Conservation (phyloP, 768 basidiomycete species). For the Leccinum disarticulatum region DNA sequence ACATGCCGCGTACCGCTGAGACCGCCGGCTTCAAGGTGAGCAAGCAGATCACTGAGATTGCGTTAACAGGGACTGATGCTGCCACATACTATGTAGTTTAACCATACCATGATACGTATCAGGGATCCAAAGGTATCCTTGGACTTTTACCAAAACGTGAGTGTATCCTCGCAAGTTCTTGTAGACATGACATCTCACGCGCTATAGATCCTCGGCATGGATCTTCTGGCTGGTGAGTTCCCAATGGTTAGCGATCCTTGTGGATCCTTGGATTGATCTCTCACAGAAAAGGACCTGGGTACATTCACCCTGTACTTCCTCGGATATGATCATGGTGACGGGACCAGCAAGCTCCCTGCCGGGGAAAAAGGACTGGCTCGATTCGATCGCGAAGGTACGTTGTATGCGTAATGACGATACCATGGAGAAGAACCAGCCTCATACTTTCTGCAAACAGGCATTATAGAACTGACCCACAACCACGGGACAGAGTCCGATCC, state of each 20-base stretch:
- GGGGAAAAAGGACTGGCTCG: slow-evolving; percentile 53
- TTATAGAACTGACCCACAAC: slow-evolving; percentile 86
- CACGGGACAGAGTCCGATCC: slow-evolving; percentile 85
- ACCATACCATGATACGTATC: slow-evolving; percentile 87
- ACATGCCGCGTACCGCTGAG: slow-evolving; percentile 63
- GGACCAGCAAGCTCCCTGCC: slow-evolving; percentile 41
- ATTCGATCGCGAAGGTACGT: slow-evolving; percentile 65
- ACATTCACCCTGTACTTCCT: slow-evolving; percentile 86
- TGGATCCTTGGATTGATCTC: neutral
- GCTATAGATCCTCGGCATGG: slow-evolving; percentile 68
- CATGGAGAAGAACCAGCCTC: neutral
- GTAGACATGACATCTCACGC: neutral
- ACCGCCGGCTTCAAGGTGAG: slow-evolving; percentile 63
- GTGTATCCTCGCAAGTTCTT: slow-evolving; percentile 16
- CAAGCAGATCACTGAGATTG: neutral
- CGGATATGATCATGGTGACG: slow-evolving; percentile 63
- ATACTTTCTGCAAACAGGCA: slow-evolving; percentile 40
- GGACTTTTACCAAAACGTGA: slow-evolving; percentile 74
- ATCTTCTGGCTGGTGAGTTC: slow-evolving; percentile 55
- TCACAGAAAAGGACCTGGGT: slow-evolving; percentile 49
- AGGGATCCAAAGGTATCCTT: slow-evolving; percentile 84
- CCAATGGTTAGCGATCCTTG: slow-evolving; percentile 2
- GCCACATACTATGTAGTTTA: slow-evolving; percentile 48
- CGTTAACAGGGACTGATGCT: neutral
- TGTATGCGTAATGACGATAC: neutral